Percentiles rank a stretch among this genome's conserved stretches.
phyloP scores from a whole-genome alignment of 495 filamentous ascomycete genomes.

The Penicillium odoratum region DNA sequence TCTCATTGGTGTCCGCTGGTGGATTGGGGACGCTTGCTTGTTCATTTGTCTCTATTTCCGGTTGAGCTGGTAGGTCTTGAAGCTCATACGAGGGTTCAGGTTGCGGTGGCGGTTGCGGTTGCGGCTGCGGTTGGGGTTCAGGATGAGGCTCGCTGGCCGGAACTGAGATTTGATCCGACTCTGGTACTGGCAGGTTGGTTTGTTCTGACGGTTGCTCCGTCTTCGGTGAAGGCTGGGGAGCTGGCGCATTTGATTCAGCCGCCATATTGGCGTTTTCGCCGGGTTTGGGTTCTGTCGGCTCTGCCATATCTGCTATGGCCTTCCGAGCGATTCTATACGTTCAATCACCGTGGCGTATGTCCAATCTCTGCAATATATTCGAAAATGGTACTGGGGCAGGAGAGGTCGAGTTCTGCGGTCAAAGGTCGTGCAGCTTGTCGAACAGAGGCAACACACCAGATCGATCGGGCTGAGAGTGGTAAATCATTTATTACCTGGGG shows the following conservation, averaged over 20 bases:
- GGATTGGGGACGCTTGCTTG: slow-evolving; percentile 1
- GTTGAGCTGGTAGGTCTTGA: slow-evolving; percentile 2
- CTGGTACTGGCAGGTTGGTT: not conserved
- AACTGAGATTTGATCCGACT: not conserved
- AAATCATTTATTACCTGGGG: slow-evolving; percentile 33
- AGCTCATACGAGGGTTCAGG: slow-evolving; percentile 1
- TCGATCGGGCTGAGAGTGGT: slow-evolving; percentile 21
- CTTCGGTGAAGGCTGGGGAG: slow-evolving; percentile 11
- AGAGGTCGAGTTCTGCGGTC: slow-evolving; percentile 20
- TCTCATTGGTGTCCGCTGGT: slow-evolving; percentile 8
- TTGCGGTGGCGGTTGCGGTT: slow-evolving; percentile 1
- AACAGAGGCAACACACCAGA: slow-evolving; percentile 29
- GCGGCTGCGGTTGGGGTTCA: not conserved
- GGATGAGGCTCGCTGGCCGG: not conserved
- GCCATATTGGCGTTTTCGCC: slow-evolving; percentile 30
- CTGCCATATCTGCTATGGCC: slow-evolving; percentile 32
- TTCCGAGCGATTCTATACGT: not conserved
- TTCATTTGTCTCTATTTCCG: slow-evolving; percentile 9
- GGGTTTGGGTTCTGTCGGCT: slow-evolving; percentile 34
- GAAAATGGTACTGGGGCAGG: slow-evolving; percentile 5
- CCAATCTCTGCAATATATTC: not conserved
- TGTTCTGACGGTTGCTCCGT: slow-evolving; percentile 12
- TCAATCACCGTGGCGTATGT: slow-evolving; percentile 5
- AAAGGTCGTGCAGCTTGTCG: slow-evolving; percentile 26
- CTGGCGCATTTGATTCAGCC: slow-evolving; percentile 25